Base-by-base conservation (phyloP, 2,329 filamentous ascomycete genomes). In the Fusarium anthophilum region DNA sequence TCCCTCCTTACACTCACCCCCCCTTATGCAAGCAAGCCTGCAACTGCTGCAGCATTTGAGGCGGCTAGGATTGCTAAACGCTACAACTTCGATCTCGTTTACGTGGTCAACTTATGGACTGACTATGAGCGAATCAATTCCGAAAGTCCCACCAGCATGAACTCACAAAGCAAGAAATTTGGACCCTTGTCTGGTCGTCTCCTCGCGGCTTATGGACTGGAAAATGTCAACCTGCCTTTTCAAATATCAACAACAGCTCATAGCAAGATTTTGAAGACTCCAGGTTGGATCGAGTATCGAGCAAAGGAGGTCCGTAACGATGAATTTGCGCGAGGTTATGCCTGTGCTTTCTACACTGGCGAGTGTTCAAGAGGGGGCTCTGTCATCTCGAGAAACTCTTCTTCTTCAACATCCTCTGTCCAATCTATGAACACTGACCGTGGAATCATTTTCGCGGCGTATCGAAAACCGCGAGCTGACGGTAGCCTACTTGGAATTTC, bases 51-150 rank as follows among this genome's bases (percentile, higher is more conserved):
- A 6, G 88, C 88, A 13, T 86, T 88, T 53, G 85, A 88, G 77
- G 87, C 87, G 13, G 87, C 88, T 3, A 83, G 87, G 38, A 88
- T 91, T 44, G 89, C 89, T 10, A 84, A 82, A 8, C 85, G 86
- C 60, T 89, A 89, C 78, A 84, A 88, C 60, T 90, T 91, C 59
- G 87, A 90, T 72, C 82, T 91, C 30, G 83, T 90, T 18, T 91
- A 91, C 72, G 85, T 91, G 37, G 86, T 90, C 70, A 90, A 88
- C 70, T 80, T 91, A 20, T 90, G 89, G 88, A 88, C 89, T 28
- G 78, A 80, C 28, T 66, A 72, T 54, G 70, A 72, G 22, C 66
- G 58, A 37, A 37, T 62, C 41, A 65, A 54, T 22, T 65, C 51
- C 17, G 30, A 44, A 43, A 57, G 38, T 28, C 69, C 70, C 12